Base-by-base conservation (phyloP, 305 asterid species). In the Lippia alba region DNA sequence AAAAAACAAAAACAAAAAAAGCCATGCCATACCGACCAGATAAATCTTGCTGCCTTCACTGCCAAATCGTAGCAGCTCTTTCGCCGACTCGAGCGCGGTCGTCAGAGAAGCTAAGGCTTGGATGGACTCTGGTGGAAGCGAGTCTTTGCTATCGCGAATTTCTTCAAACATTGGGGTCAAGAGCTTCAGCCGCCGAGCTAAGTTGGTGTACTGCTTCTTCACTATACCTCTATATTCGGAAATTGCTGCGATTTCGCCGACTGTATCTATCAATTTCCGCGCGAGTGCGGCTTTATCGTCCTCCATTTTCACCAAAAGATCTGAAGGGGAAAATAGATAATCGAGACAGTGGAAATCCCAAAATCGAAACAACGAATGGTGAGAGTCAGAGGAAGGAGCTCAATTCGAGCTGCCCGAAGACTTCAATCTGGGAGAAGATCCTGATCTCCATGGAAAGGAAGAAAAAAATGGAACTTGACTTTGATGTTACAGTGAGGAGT, bases 101-200 rank as follows among this genome's bases (percentile, higher is more conserved):
- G 69, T 66, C 55, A 88, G 79, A 11, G 81, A 78, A 68, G 75
- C 68, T 64, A 92, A 74, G 3, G 90, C 86, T 58, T 62, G 61
- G 24, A 85, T 56, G 0, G 90, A 80, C 0, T 82, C 87, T 2
- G 60, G 72, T 11, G 92, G 91, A 24, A 92, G 51, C 54, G 75
- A 51, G 59, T 85, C 90, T 66, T 84, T 87, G 73, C 81, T 79
- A 60, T 92, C 97, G 20, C 90, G 86, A 80, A 90, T 89, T 76
- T 92, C 98, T 61, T 92, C 98, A 64, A 92, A 92, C 96, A 92
- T 76, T 61, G 98, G 98, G 69, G 87, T 84, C 85, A 92, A 80
- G 24, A 92, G 87, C 90, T 92, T 92, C 76, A 92, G 81, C 78
- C 98, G 82, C 73, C 98, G 86, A 44, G 90, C 93, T 65, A 92